Evolutionary conservation across 768 basidiomycete genomes (phyloP), one percentile per base, ranked within the genome.

Genomic region (Mycena leptocephala): DNA sequence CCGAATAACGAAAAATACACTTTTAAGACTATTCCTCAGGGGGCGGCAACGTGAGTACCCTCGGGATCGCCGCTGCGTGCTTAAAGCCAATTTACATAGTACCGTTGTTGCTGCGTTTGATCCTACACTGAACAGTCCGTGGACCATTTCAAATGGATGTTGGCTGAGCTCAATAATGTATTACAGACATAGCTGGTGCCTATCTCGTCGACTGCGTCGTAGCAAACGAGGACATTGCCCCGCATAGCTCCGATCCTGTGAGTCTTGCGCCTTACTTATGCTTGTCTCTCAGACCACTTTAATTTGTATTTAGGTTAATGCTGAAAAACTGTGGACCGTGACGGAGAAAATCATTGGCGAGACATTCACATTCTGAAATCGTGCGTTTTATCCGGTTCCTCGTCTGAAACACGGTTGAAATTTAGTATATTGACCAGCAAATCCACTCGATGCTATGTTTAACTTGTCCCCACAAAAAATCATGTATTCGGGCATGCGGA

Each of bases 71-170:
- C 20, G 2, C 22, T 3, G 9, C n/a, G 46, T 51, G 18, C 13
- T 20, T 6, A 46, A 14, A 46, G 3, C 7, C 8, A 46, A 18
- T 10, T 22, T 26, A 0, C 20, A 5, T 22, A 76, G 76, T 6
- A 76, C 76, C 18, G 24, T 76, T 16, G 67, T 46, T 28, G 71
- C 76, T 8, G 76, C 76, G 6, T 76, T 76, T 35, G 76, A 76
- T 53, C 70, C 70, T 2, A 6, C 58, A 2, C 56, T 76, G 26
- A 37, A 76, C 3, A 71, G 75, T 76, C 20, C 59, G 72, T 43
- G 33, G 1, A 46, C 28, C 11, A 30, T 61, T 22, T 33, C 7
- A 0, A 9, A 5, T 43, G 5, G 37, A n/a, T n/a, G n/a, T n/a
- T 22, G 22, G 20, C 37, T 22, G 43, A 16, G 7, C 18, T 18